phyloP scores from a whole-genome alignment of 2,329 filamentous ascomycete genomes.

The Epichloe sibirici region DNA sequence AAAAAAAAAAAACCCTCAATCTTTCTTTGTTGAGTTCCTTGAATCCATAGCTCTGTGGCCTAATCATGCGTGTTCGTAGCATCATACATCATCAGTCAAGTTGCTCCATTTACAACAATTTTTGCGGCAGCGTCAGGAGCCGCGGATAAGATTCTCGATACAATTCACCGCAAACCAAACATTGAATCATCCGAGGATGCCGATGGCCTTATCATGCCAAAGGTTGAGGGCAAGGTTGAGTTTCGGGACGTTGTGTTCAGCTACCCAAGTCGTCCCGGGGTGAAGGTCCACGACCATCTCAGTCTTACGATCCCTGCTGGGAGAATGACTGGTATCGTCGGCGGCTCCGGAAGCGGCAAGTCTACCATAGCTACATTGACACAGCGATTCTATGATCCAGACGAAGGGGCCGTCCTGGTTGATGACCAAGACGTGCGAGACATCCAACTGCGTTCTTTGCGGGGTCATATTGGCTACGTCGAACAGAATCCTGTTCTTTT shows the following conservation, averaged over 20 bases:
- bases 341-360: slow-evolving; percentile 55
- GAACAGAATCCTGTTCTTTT: slow-evolving; percentile 52
- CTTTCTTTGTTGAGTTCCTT: too few relatives aligned
- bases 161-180: background rate
- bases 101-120: slow-evolving; percentile 46
- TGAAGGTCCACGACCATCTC: slow-evolving; percentile 44
- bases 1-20: background rate
- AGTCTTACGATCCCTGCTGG: slow-evolving; percentile 27
- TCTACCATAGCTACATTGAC: slow-evolving; percentile 55
- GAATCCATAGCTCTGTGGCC: too few relatives aligned
- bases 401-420: slow-evolving; percentile 24
- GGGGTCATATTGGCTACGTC: slow-evolving; percentile 43
- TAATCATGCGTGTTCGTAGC: too few relatives aligned
- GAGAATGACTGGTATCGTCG: slow-evolving; percentile 58
- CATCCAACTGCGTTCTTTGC: slow-evolving; percentile 46
- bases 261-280: slow-evolving; percentile 31
- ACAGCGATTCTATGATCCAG: slow-evolving; percentile 51
- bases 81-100: slow-evolving; percentile 34
- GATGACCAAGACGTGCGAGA: slow-evolving; percentile 33
- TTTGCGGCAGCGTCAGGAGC: slow-evolving; percentile 33
- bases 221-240: background rate
- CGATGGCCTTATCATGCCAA: background rate
- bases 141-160: background rate
- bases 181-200: background rate
- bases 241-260: slow-evolving; percentile 16